Evolutionary conservation across 176 grass and related monocot genomes (phyloP).

Genomic region (Hsuehochloa calcarea): DNA sequence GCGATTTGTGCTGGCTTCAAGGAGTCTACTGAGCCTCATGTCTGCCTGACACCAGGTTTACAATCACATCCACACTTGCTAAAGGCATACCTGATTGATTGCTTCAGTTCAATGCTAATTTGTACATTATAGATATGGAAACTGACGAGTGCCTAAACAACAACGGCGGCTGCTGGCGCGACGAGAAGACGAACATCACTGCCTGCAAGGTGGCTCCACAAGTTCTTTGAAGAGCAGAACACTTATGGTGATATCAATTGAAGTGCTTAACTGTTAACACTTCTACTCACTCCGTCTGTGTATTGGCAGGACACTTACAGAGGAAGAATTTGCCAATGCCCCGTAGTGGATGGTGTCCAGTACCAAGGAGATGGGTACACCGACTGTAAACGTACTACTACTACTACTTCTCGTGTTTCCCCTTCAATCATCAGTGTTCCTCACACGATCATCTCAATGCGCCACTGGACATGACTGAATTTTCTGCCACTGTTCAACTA

Average conservation of each 20-base stretch:
- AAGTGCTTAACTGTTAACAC: neutral
- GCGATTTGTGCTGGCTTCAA: constrained; percentile 90
- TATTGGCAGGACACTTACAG: constrained; percentile 78
- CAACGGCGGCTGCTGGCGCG: constrained; percentile 78
- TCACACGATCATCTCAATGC: neutral
- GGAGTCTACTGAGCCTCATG: constrained; percentile 71
- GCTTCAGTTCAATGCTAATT: neutral
- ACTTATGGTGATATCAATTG: neutral
- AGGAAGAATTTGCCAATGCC: constrained; percentile 79
- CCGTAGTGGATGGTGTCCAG: constrained; percentile 56
- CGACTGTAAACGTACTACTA: constrained; percentile 56
- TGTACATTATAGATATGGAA: constrained; percentile 51
- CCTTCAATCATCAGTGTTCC: neutral
- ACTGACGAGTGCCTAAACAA: constrained; percentile 71
- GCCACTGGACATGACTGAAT: neutral
- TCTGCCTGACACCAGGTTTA: constrained; percentile 77
- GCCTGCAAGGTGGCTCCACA: constrained; percentile 58
- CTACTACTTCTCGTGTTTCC: neutral
- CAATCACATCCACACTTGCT: neutral
- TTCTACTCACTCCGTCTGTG: neutral
- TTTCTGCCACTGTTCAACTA: neutral
- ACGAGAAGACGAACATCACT: constrained; percentile 55
- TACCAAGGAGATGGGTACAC: constrained; percentile 84
- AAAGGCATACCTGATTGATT: neutral
- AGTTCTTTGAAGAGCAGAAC: neutral